Percentiles rank a stretch among this genome's conserved stretches.
Conservation (phyloP, 2,329 filamentous ascomycete genomes). For the Aspergillus piperis region DNA sequence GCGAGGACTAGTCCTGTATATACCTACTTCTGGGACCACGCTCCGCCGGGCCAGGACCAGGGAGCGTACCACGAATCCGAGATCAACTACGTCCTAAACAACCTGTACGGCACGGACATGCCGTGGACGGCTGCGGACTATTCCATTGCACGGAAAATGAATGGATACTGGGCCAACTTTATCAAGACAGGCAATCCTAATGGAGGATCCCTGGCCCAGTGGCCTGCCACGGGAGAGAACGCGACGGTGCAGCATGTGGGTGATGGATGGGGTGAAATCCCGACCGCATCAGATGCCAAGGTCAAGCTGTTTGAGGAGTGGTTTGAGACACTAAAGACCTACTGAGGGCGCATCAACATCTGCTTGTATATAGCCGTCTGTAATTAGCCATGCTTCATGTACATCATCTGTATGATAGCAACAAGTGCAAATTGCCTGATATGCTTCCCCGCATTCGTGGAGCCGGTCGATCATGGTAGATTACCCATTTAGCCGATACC, state of each 20-base stretch:
- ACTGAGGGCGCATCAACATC: neutral
- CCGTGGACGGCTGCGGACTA: slow-evolving; percentile 28
- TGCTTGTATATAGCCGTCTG: neutral
- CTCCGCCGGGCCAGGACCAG: slow-evolving; percentile 26
- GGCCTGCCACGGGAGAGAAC: neutral
- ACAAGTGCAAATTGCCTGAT: neutral
- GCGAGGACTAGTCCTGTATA: slow-evolving; percentile 22
- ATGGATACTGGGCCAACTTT: slow-evolving; percentile 36
- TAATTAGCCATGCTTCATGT: neutral
- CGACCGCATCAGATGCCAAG: neutral
- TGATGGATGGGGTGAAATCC: slow-evolving; percentile 9
- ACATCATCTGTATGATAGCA: neutral
- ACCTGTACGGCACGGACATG: slow-evolving; percentile 26
- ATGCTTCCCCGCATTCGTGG: neutral
- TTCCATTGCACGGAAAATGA: slow-evolving; percentile 24
- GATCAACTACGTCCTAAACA: slow-evolving; percentile 35
- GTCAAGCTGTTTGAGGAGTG: neutral
- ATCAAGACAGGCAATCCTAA: slow-evolving; percentile 34
- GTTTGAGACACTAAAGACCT: neutral
- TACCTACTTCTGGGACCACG: slow-evolving; percentile 32
- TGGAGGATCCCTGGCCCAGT: slow-evolving; percentile 17
- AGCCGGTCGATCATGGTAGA: neutral
- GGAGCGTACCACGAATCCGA: slow-evolving; percentile 33
- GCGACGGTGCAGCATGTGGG: slow-evolving; percentile 7
- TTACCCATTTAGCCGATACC: slow-evolving; percentile 6